Conservation (phyloP, 352 stramenopile species). For the Pythium volutum region DNA sequence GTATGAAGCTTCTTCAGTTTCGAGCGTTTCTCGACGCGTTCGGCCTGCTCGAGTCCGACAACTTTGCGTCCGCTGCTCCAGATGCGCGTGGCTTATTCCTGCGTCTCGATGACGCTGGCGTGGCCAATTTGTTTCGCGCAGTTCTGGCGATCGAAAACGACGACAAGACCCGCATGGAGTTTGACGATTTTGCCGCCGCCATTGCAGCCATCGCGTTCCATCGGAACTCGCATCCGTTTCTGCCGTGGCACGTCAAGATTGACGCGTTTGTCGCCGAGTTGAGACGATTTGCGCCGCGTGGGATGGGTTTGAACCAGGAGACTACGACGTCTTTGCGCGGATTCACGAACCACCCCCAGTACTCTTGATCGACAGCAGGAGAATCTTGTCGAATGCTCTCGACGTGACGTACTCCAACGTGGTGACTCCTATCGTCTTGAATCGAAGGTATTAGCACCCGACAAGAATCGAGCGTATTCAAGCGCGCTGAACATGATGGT, state of each 20-base stretch:
- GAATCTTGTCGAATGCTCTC: no score
- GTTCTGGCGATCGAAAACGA: conserved; percentile 55
- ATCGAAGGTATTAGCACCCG: no score
- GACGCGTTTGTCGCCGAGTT: conserved; percentile 38
- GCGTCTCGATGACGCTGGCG: conserved; percentile 25
- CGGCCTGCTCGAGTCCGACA: background rate
- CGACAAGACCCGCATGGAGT: conserved; percentile 51
- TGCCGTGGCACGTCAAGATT: conserved; percentile 51
- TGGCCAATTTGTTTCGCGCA: conserved; percentile 37
- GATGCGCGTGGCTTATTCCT: background rate
- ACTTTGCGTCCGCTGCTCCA: background rate
- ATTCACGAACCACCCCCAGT: background rate
- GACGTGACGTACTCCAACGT: no score
- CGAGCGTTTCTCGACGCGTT: background rate
- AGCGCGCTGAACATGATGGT: background rate
- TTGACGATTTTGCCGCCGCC: conserved; percentile 54
- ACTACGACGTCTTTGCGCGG: background rate
- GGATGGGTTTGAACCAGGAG: background rate
- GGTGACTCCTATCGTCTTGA: no score
- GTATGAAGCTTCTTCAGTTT: conserved; percentile 17
- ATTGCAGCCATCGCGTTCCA: conserved; percentile 45
- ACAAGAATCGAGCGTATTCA: background rate
- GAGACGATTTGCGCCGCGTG: background rate
- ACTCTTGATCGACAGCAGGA: background rate
- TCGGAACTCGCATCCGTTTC: conserved; percentile 46